Evolutionary conservation across 768 basidiomycete genomes (phyloP), one percentile per base, ranked within the genome.

Genomic region (Boletus bicolor): DNA sequence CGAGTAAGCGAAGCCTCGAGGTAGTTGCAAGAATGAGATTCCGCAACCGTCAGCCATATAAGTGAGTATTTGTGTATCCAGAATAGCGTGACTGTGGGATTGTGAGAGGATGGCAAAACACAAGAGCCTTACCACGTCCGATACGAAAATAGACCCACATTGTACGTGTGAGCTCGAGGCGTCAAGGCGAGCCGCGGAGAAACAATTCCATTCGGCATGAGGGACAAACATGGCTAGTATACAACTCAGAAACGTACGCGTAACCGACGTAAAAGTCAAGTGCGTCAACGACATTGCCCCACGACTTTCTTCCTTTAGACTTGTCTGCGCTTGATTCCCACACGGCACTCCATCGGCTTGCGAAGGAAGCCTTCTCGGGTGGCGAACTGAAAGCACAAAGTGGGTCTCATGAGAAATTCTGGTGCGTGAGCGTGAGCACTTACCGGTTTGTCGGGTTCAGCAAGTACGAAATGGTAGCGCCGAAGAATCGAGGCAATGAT

Each of bases 311-410:
- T 19, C 17, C 17, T 51, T 56, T 51, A 72, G 55, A 57, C 39
- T 53, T 82, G 79, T 53, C 90, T 78, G 44, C 85, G 80, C 69
- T 78, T 84, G 64, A 93, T 80, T 24, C 91, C 89, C 43, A 93
- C 85, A 51, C 68, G 74, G 65, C 91, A 93, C 19, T 72, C 75
- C 32, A 89, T 70, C 0, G 92, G 92, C 75, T 94, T 95, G 61
- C 93, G 77, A 58, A 95, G 74, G 75, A 96, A 95, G 3, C 93
- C 93, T 73, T 96, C 93, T 15, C 83, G 76, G 1, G 86, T 91
- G 37, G 82, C 77, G 51, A 94, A 73, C 86, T 91, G 17, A 49
- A 34, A 43, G 63, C 11, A 49, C 42, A 49, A 38, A 35, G 30
- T 56, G 44, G 36, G 24, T n/a, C 7, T 49, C 41, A 36, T 48